Evolutionary conservation across 106 monocot species (phyloP), one percentile per base, ranked within the genome.

Genomic region (Posidonia australis): DNA sequence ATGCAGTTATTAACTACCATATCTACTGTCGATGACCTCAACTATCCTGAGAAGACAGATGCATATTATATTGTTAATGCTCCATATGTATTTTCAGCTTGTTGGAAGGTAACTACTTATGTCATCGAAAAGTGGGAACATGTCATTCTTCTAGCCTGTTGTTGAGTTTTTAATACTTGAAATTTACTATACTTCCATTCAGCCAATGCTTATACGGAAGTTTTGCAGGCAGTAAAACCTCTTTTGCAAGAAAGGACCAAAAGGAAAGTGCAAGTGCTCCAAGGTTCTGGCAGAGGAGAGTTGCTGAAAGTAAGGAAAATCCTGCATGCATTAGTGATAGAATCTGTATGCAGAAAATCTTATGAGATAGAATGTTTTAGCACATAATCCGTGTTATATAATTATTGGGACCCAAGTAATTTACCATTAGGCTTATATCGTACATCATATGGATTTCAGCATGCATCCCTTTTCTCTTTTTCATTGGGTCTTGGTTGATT

Each of bases 21-120:
- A 82, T 90, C 96, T 61, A 87, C 86, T 4, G 62, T 96, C 27
- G 96, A 96, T 64, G 96, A 96, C 69, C 75, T 90, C 23, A 96
- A 90, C 60, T 96, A 96, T 70, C 96, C 96, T 1, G 90, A 96
- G 75, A 96, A 96, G 80, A 96, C 87, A 1, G 82, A 90, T 17
- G 84, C 84, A 11, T 96, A 96, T 81, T 96, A 87, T 64, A 82
- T 96, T 14, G 96, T 87, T 18, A 96, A 96, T 75, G 90, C 82
- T 54, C 90, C 90, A 43, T 90, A 87, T 58, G 74, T 96, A 51
- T 96, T 96, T 72, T 96, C 93, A 62, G 81, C 93, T 20, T 94
- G 94, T 74, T 94, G 89, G 89, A 94, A 86, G 86, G 89, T 89
- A 60, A 75, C 2, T 52, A 19, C 14, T 52, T 36, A 36, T 51